These are phyloP conservation scores for Phyllosticta citribraziliensis DNA, from an alignment of 2,329 filamentous ascomycete genomes.

Conservation along the genomic window DNA sequence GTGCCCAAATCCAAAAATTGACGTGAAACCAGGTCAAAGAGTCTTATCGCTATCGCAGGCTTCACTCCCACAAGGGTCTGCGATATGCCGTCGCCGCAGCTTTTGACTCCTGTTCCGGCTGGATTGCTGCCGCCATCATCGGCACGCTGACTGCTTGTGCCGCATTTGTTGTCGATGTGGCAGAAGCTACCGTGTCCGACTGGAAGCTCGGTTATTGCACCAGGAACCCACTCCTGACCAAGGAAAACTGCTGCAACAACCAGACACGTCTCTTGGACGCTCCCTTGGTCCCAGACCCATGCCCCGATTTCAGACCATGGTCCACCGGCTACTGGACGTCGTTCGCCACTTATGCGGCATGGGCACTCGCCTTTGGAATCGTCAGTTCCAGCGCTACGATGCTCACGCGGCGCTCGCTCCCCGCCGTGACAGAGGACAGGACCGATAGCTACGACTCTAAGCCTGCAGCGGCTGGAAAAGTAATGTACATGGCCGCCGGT, in stretches of 20 bases:
- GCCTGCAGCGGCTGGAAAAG: conserved; percentile 32
- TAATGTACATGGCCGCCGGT: conserved; percentile 50
- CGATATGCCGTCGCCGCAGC: conserved; percentile 29
- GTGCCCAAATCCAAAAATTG: not conserved
- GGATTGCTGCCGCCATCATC: conserved; percentile 46
- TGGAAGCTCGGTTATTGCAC: conserved; percentile 50
- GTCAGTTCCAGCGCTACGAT: conserved; percentile 41
- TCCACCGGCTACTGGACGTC: conserved; percentile 28
- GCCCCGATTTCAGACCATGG: conserved; percentile 37
- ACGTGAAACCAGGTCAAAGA: conserved; percentile 40
- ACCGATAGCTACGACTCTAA: conserved; percentile 11
- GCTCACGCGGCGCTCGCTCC: conserved; percentile 41
- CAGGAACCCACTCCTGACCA: conserved; percentile 34
- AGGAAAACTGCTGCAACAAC: conserved; percentile 41
- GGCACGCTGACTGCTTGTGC: conserved; percentile 46
- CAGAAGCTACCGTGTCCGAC: conserved; percentile 45
- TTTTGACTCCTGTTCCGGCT: conserved; percentile 45
- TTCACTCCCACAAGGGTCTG: conserved; percentile 35
- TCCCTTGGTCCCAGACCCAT: conserved; percentile 23
- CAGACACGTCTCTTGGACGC: conserved; percentile 22
- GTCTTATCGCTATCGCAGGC: conserved; percentile 41
- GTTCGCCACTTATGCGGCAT: conserved; percentile 41
- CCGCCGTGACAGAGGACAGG: conserved; percentile 30
- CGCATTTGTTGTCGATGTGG: conserved; percentile 47
- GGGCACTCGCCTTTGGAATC: conserved; percentile 41